Conservation (phyloP, 2,329 filamentous ascomycete species). For the Aspergillus sclerotialis region DNA sequence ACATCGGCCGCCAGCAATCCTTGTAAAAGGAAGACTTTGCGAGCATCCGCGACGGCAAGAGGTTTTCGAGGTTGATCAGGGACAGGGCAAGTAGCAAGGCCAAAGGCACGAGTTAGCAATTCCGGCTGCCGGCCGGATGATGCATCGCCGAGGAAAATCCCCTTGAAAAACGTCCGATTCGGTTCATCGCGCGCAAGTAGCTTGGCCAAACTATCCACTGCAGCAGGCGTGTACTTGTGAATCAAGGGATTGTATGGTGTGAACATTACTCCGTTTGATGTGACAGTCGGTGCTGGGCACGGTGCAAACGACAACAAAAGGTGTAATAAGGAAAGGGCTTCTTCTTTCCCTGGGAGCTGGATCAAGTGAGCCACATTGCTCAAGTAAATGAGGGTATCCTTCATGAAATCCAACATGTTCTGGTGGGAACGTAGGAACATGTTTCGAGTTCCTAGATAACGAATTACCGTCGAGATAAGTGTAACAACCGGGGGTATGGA, state of each 20-base stretch:
- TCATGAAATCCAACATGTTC: constrained; percentile 95
- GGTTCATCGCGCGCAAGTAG: constrained; percentile 88
- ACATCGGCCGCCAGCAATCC: constrained; percentile 87
- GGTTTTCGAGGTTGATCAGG: constrained; percentile 62
- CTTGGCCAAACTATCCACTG: constrained; percentile 85
- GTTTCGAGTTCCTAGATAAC: constrained; percentile 81
- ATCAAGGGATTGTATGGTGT: constrained; percentile 70
- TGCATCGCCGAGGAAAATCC: constrained; percentile 70
- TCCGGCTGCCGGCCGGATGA: constrained; percentile 61
- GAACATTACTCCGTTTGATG: constrained; percentile 61
- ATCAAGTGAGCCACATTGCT: constrained; percentile 81
- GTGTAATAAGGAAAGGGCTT: constrained; percentile 77
- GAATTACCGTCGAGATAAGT: constrained; percentile 74
- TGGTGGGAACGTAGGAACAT: constrained; percentile 73
- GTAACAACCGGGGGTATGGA: constrained; percentile 72
- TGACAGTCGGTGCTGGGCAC: constrained; percentile 57
- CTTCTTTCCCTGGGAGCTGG: constrained; percentile 76
- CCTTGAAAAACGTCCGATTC: constrained; percentile 76
- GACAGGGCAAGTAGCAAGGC: constrained; percentile 74
- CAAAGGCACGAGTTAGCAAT: constrained; percentile 79
- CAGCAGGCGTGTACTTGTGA: constrained; percentile 82
- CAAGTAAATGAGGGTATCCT: constrained; percentile 80
- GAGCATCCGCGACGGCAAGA: constrained; percentile 65
- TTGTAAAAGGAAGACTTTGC: constrained; percentile 88
- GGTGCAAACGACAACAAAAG: constrained; percentile 90